These are phyloP conservation scores for Zalaria sp. DNA, from an alignment of 2,329 filamentous ascomycete species.

Conservation along the genomic window DNA sequence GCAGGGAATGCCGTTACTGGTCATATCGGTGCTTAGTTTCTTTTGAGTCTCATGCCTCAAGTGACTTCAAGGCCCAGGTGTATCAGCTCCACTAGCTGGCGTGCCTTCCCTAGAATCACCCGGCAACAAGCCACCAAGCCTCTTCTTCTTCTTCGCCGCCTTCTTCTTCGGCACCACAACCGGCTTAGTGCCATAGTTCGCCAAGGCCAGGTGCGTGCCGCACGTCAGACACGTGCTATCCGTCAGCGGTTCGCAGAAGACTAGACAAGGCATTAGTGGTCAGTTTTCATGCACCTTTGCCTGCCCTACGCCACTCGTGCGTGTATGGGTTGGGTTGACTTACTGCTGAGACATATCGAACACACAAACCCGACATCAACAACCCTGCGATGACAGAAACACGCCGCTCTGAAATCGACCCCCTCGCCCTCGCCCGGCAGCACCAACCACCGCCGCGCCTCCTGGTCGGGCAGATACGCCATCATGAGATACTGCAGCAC, in stretches of 20 bases:
- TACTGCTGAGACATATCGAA: conserved; percentile 82
- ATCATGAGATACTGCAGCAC: conserved; percentile 91
- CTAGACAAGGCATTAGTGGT: conserved; percentile 11
- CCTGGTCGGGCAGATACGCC: conserved; percentile 66
- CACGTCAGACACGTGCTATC: conserved; percentile 68
- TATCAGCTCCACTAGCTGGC: conserved; percentile 14
- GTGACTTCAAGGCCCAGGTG: conserved; percentile 10
- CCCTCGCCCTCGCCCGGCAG: conserved; percentile 62
- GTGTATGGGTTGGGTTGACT: conserved; percentile 11
- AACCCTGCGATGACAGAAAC: conserved; percentile 87
- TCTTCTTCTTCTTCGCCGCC: conserved; percentile 57
- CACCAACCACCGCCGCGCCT: conserved; percentile 51
- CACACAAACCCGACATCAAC: conserved; percentile 92
- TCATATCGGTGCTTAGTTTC: background rate
- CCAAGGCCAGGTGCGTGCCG: conserved; percentile 63
- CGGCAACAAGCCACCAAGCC: conserved; percentile 16
- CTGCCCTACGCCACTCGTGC: too few species aligned
- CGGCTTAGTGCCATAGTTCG: conserved; percentile 60
- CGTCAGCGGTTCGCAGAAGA: conserved; percentile 59
- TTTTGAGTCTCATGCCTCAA: background rate
- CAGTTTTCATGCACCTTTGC: background rate
- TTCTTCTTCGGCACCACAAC: conserved; percentile 59
- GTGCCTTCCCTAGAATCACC: conserved; percentile 29
- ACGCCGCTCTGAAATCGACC: conserved; percentile 95
- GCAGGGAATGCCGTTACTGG: too few species aligned